Conservation (phyloP, 495 filamentous ascomycete genomes). For the Parachaetomium inaequale region DNA sequence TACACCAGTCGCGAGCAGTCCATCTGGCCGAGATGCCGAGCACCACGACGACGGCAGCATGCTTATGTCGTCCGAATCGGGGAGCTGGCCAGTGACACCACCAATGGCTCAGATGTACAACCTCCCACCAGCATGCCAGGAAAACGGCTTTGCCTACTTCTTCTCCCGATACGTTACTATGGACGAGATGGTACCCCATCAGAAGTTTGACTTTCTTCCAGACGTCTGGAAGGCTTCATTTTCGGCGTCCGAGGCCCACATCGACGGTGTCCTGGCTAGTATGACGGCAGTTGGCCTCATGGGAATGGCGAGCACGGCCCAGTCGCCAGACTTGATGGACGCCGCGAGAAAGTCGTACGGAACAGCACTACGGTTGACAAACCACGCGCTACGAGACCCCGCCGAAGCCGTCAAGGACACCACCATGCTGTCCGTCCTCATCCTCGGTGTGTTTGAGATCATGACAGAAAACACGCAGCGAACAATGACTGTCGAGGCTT, state of each 20-base stretch:
- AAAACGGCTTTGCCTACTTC: conserved; percentile 39
- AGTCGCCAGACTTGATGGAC: conserved; percentile 39
- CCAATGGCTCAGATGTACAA: conserved; percentile 32
- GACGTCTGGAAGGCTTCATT: conserved; percentile 38
- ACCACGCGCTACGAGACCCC: conserved; percentile 51
- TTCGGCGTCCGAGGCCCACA: conserved; percentile 24
- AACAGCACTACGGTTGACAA: conserved; percentile 46
- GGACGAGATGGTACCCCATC: conserved; percentile 37
- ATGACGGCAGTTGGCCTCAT: conserved; percentile 51
- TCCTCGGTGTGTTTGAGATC: conserved; percentile 57
- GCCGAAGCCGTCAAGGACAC: conserved; percentile 56
- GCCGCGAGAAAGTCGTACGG: conserved; percentile 48
- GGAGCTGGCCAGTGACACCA: conserved; percentile 37
- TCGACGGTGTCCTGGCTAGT: conserved; percentile 37
- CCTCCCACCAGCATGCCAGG: conserved; percentile 32
- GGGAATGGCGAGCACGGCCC: conserved; percentile 43
- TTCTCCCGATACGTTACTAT: conserved; percentile 38
- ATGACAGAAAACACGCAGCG: conserved; percentile 46
- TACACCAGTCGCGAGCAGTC: conserved; percentile 20
- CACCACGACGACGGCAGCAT: conserved; percentile 26
- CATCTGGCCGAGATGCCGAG: conserved; percentile 15
- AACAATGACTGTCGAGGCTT: conserved; percentile 47
- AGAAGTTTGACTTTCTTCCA: conserved; percentile 42
- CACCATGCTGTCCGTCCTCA: conserved; percentile 59
- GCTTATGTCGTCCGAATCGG: conserved; percentile 35